phyloP scores from a whole-genome alignment of 306 rosid species.

The Crotalaria pallida region DNA sequence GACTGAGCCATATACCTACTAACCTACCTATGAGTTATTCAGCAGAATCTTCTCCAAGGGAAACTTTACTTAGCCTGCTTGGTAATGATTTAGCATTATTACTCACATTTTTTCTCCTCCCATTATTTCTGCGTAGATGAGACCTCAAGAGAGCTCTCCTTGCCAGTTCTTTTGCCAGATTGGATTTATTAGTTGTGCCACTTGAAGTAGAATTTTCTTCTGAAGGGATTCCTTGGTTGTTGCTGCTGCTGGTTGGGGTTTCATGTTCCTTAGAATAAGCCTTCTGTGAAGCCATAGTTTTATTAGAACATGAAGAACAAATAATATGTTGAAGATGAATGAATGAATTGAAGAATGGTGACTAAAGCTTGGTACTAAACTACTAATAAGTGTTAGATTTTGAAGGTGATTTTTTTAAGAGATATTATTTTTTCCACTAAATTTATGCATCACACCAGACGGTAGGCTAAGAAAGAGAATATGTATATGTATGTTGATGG shows the following conservation, averaged over 20 bases:
- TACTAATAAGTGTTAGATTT: neutral
- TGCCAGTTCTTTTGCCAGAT: slow-evolving; percentile 54
- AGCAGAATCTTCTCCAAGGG: slow-evolving; percentile 54
- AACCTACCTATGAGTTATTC: slow-evolving; percentile 32
- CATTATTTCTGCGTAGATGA: slow-evolving; percentile 35
- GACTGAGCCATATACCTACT: slow-evolving; percentile 14
- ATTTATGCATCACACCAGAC: slow-evolving; percentile 19
- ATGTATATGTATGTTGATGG: slow-evolving; percentile 36
- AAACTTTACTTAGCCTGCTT: slow-evolving; percentile 73
- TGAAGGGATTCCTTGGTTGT: slow-evolving; percentile 33
- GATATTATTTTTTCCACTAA: slow-evolving; percentile 5
- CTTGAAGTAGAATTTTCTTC: slow-evolving; percentile 34
- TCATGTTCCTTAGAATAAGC: slow-evolving; percentile 29
- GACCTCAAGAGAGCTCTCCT: slow-evolving; percentile 58
- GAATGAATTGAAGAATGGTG: slow-evolving; percentile 17
- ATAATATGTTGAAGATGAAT: neutral
- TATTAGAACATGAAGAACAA: neutral
- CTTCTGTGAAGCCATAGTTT: slow-evolving; percentile 53
- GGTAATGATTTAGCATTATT: slow-evolving; percentile 40
- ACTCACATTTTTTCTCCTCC: slow-evolving; percentile 31
- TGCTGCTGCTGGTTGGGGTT: slow-evolving; percentile 15
- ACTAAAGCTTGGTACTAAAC: slow-evolving; percentile 1
- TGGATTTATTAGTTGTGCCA: slow-evolving; percentile 22
- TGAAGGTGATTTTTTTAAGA: slow-evolving; percentile 22
- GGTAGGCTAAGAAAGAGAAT: slow-evolving; percentile 24